Conservation (phyloP, 805 yeast genomes). For the Yarrowia divulgata region DNA sequence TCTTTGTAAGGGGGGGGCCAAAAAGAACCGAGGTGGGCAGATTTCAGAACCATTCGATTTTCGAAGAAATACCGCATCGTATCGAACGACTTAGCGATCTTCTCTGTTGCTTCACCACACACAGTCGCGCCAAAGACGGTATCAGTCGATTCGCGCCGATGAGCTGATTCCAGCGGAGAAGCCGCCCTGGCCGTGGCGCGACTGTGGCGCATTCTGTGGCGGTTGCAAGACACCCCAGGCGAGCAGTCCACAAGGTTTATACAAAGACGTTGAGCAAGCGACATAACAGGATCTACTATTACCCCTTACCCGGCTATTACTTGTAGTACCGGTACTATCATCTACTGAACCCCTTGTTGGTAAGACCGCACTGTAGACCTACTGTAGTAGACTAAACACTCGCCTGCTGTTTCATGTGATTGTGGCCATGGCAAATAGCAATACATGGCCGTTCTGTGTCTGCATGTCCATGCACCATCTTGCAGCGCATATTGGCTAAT, state of each 20-base stretch:
- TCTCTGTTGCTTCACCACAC: too few relatives aligned
- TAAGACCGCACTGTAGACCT: too few relatives aligned
- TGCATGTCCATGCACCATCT: background rate
- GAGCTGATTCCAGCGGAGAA: conserved; percentile 4
- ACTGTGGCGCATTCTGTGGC: conserved; percentile 21
- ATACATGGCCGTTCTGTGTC: background rate
- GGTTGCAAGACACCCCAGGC: conserved; percentile 1
- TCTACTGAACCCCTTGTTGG: too few relatives aligned
- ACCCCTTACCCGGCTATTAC: too few relatives aligned
- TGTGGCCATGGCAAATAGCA: background rate
- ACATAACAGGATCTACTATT: too few relatives aligned
- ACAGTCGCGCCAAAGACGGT: too few relatives aligned
- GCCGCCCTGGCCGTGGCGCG: background rate
- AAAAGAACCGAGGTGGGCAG: too few relatives aligned
- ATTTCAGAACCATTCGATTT: too few relatives aligned
- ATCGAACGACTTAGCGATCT: background rate
- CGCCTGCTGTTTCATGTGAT: background rate
- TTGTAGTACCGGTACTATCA: too few relatives aligned
- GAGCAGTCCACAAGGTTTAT: background rate
- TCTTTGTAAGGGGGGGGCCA: too few relatives aligned
- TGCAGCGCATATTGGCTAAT: conserved; percentile 2
- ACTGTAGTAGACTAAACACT: too few relatives aligned
- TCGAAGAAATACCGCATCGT: background rate
- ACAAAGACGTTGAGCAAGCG: background rate
- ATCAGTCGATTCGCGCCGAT: conserved; percentile 3